Conservation (phyloP, 331 rosid genomes). For the Pyrus hybrid region DNA sequence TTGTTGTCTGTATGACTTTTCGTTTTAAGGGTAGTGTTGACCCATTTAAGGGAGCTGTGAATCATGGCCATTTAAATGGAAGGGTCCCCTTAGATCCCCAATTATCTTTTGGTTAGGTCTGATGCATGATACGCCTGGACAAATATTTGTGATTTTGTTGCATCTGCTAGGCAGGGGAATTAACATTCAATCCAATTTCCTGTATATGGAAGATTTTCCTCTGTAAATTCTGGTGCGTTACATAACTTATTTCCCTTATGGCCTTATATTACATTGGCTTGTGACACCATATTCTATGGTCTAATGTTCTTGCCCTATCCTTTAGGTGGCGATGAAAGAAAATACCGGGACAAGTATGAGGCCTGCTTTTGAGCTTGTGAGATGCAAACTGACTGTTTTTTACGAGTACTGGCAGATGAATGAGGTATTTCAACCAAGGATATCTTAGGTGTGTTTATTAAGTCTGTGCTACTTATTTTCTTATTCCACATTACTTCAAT, state of each 20-base stretch:
- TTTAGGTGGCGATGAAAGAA: slow-evolving; percentile 58
- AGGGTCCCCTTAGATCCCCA: not conserved
- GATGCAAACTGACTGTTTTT: slow-evolving; percentile 75
- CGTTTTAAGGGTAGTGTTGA: not conserved
- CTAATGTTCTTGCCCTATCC: not conserved
- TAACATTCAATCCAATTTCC: not conserved
- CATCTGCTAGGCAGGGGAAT: not conserved
- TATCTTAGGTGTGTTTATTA: slow-evolving; percentile 13
- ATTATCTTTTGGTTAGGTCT: not conserved
- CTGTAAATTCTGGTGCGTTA: not conserved
- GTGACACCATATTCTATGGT: not conserved
- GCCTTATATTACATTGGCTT: not conserved
- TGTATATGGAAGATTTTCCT: not conserved
- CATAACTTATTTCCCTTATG: not conserved
- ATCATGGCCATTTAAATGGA: not conserved
- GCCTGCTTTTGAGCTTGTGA: slow-evolving; percentile 63
- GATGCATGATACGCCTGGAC: not conserved
- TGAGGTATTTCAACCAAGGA: slow-evolving; percentile 56
- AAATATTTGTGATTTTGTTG: not conserved
- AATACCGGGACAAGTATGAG: slow-evolving; percentile 23
- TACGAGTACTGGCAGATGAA: slow-evolving; percentile 89
- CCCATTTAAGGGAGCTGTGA: not conserved
- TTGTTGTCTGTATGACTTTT: not conserved
- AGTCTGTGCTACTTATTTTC: not conserved
- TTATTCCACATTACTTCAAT: too few relatives aligned